A percentile compares a stretch with the other conserved stretches of the same genome.
These are phyloP conservation scores for Amanita pseudoporphyria DNA, from an alignment of 768 basidiomycete genomes.

Conservation along the genomic window DNA sequence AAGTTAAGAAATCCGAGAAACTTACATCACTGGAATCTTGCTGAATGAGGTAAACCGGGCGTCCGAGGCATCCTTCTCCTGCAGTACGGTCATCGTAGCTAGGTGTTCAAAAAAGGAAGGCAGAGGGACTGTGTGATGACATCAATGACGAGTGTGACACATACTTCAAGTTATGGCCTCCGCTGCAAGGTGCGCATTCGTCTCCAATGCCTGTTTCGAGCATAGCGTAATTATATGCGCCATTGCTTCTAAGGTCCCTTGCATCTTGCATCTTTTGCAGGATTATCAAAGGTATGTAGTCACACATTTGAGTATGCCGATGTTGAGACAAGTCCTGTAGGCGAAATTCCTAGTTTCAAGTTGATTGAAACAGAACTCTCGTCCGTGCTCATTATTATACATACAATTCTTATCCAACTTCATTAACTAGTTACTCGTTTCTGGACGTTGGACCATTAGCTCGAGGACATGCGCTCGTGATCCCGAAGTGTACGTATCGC, in stretches of 20 bases:
- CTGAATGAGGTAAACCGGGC: neutral
- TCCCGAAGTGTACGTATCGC: constrained; percentile 72
- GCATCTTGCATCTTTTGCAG: constrained; percentile 87
- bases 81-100: constrained; percentile 15
- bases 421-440: constrained; percentile 61
- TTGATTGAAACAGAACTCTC: constrained; percentile 66
- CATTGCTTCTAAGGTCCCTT: constrained; percentile 31
- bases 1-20: neutral
- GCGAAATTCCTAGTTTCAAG: constrained; percentile 86
- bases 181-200: constrained; percentile 26
- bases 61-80: constrained; percentile 10
- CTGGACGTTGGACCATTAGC: constrained; percentile 88
- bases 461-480: constrained; percentile 85
- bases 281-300: constrained; percentile 72
- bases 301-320: neutral
- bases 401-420: neutral
- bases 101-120: neutral
- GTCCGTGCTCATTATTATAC: constrained; percentile 29
- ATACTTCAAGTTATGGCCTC: constrained; percentile 16
- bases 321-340: constrained; percentile 26
- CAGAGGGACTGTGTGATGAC: too few species aligned
- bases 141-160: too few species aligned
- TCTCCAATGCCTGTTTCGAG: neutral
- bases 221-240: neutral
- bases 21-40: constrained; percentile 29